A percentile compares a stretch with the other conserved stretches of the same genome.
Evolutionary conservation across 495 filamentous ascomycete genomes (phyloP).

Genomic region (Xylaria acuta): DNA sequence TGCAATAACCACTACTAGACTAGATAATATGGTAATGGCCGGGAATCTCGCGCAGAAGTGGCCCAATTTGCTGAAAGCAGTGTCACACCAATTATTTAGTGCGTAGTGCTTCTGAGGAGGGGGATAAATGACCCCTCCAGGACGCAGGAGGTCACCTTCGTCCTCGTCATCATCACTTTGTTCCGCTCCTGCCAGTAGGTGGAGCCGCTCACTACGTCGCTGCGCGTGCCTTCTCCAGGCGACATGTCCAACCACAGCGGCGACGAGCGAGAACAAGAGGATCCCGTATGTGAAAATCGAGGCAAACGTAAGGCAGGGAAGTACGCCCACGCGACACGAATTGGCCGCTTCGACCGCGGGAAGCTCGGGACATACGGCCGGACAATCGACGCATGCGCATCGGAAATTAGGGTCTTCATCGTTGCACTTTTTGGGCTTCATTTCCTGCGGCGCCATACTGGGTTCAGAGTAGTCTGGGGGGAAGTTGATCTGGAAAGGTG

Average conservation of each 20-base stretch:
- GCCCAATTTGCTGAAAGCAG: conserved; percentile 83
- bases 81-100: conserved; percentile 78
- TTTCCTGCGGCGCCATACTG: conserved; percentile 68
- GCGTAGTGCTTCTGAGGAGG: conserved; percentile 73
- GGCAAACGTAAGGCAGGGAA: conserved; percentile 90
- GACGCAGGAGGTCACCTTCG: conserved; percentile 78
- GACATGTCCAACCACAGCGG: conserved; percentile 72
- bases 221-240: conserved; percentile 73
- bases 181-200: conserved; percentile 81
- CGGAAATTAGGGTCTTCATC: conserved; percentile 82
- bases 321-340: conserved; percentile 79
- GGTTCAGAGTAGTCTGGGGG: conserved; percentile 67
- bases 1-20: conserved; percentile 71
- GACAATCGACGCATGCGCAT: conserved; percentile 94
- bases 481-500: conserved; percentile 97
- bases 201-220: conserved; percentile 77
- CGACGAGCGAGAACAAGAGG: conserved; percentile 69
- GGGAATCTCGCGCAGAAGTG: conserved; percentile 82
- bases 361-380: conserved; percentile 79
- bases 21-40: conserved; percentile 75
- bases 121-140: conserved; percentile 71
- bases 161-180: conserved; percentile 94
- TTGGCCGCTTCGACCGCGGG: conserved; percentile 70
- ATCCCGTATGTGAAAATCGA: conserved; percentile 86
- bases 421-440: conserved; percentile 82